Evolutionary conservation across 345 rosid genomes (phyloP).

Genomic region (Eucalyptus albens): DNA sequence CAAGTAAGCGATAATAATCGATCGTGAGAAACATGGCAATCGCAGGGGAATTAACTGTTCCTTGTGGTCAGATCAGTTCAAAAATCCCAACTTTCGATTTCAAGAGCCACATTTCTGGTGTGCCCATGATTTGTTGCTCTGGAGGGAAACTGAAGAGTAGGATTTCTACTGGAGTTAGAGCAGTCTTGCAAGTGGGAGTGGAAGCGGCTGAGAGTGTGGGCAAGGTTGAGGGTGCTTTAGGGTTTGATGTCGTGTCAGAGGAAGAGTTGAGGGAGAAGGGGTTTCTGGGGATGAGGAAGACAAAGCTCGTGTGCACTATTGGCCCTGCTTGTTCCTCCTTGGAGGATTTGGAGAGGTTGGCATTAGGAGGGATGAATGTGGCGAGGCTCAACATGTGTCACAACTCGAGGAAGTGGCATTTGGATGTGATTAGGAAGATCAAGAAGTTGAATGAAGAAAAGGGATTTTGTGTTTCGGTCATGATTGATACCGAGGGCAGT

Average conservation of each 20-base stretch:
- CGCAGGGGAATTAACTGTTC: conserved; percentile 8
- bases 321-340: conserved; percentile 53
- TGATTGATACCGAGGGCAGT: conserved; percentile 78
- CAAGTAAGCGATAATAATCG: background rate
- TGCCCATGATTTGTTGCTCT: background rate
- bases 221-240: conserved; percentile 1
- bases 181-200: conserved; percentile 6
- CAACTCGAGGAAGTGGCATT: conserved; percentile 57
- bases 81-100: background rate
- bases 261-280: conserved; percentile 53
- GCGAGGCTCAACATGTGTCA: conserved; percentile 75
- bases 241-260: conserved; percentile 36
- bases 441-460: conserved; percentile 39
- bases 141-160: conserved; percentile 1
- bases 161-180: conserved; percentile 5
- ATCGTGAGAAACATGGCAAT: conserved; percentile 19
- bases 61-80: background rate
- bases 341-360: conserved; percentile 52
- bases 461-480: conserved; percentile 45
- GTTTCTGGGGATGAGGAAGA: conserved; percentile 61
- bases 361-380: conserved; percentile 61
- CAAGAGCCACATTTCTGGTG: conserved; percentile 3
- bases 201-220: conserved; percentile 4
- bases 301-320: conserved; percentile 62
- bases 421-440: conserved; percentile 45